phyloP scores from a whole-genome alignment of 1,139 yeast genomes.

The Casaregolazyma suthepensis region DNA sequence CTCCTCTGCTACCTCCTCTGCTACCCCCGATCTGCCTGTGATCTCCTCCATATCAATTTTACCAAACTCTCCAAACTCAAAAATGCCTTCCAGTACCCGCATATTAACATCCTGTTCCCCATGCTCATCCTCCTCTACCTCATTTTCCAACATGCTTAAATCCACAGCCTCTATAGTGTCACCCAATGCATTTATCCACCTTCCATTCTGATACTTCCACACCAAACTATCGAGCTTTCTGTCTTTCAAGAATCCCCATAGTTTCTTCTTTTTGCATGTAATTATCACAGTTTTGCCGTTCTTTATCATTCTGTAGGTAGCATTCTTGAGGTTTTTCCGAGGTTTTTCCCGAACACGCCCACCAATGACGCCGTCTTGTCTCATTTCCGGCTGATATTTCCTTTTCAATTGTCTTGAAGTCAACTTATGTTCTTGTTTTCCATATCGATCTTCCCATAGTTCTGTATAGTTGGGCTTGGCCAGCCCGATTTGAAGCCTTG shows the following conservation, averaged over 20 bases:
- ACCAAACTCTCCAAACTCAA: conserved; percentile 22
- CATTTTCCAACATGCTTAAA: conserved; percentile 15
- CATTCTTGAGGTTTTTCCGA: conserved; percentile 47
- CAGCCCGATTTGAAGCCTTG: conserved; percentile 48
- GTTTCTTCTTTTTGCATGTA: conserved; percentile 61
- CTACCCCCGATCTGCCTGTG: conserved; percentile 33
- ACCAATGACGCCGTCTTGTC: conserved; percentile 44
- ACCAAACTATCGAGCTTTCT: conserved; percentile 58
- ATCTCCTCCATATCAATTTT: conserved; percentile 20
- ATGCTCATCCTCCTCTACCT: conserved; percentile 19
- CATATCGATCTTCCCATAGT: conserved; percentile 41
- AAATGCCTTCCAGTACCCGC: conserved; percentile 22
- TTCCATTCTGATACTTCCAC: conserved; percentile 53
- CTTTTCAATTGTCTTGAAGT: conserved; percentile 42
- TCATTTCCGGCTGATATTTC: conserved; percentile 34
- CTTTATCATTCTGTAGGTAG: conserved; percentile 58
- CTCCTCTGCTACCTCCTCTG: conserved; percentile 44
- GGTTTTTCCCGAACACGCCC: conserved; percentile 59
- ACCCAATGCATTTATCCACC: conserved; percentile 80
- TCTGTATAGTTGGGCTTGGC: conserved; percentile 43
- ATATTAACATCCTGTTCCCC: conserved; percentile 22
- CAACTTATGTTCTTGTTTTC: conserved; percentile 27
- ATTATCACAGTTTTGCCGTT: conserved; percentile 40
- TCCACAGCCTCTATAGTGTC: conserved; percentile 57
- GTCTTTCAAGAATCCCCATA: conserved; percentile 85